phyloP scores from a whole-genome alignment of 495 filamentous ascomycete genomes.

The Amniculicola lignicola region DNA sequence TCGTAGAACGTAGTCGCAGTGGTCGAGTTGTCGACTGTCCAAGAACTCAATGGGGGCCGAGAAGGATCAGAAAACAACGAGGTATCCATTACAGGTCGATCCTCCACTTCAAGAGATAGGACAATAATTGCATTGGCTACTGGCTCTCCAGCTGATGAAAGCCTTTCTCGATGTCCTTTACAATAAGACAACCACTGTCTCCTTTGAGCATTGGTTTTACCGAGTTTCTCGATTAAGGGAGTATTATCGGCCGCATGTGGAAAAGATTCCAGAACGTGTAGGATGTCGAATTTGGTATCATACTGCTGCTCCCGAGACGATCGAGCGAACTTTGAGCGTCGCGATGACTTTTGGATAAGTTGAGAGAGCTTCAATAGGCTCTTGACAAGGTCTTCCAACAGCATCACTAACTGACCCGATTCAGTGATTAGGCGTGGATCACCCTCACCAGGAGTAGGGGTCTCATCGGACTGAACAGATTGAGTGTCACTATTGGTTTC shows the following conservation, averaged over 20 bases:
- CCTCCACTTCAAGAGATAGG: not conserved
- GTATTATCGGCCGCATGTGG: not conserved
- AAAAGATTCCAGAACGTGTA: not conserved
- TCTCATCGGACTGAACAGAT: not conserved
- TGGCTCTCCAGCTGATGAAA: not conserved
- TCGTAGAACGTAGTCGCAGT: not conserved
- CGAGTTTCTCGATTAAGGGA: constrained; percentile 3
- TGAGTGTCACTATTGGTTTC: not conserved
- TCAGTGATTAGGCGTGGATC: not conserved
- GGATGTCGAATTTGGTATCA: not conserved
- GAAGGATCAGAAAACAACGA: not conserved
- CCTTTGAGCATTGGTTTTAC: constrained; percentile 3
- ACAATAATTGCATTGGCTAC: not conserved
- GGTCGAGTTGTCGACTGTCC: not conserved
- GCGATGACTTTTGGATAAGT: not conserved
- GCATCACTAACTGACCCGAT: not conserved
- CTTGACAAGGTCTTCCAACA: not conserved
- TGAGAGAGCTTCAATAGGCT: not conserved
- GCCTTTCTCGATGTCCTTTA: not conserved
- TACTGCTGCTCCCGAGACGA: not conserved
- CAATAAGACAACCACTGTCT: not conserved
- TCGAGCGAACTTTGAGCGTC: not conserved
- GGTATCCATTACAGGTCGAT: not conserved
- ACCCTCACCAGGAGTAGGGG: not conserved
- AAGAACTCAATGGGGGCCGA: not conserved